These are phyloP conservation scores for Volvariella surrecta DNA, from an alignment of 1,284 basidiomycete species.

Conservation along the genomic window DNA sequence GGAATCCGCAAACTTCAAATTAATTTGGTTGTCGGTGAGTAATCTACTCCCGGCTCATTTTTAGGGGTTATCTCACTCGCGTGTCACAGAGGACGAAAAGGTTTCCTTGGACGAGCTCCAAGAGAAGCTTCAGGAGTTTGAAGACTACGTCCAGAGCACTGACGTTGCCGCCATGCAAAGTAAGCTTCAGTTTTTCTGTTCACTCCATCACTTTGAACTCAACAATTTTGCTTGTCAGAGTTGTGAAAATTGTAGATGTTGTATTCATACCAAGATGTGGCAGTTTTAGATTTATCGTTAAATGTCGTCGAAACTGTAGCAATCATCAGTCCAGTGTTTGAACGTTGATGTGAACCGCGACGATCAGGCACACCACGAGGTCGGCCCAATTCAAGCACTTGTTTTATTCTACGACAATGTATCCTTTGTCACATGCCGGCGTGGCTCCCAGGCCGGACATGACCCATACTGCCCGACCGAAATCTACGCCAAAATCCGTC, in stretches of 20 bases:
- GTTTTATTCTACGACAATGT: too few relatives aligned
- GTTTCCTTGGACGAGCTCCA: constrained; percentile 94
- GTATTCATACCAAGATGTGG: too few relatives aligned
- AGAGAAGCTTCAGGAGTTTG: constrained; percentile 81
- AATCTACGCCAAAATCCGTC: too few relatives aligned
- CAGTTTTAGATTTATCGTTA: too few relatives aligned
- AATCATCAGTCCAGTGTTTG: not conserved
- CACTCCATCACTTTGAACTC: not conserved
- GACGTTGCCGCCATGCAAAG: constrained; percentile 91
- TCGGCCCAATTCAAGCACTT: too few relatives aligned
- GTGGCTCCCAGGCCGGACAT: too few relatives aligned
- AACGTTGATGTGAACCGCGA: not conserved
- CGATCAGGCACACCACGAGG: constrained; percentile 6
- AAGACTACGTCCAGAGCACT: constrained; percentile 94
- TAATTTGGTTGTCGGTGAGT: constrained; percentile 87
- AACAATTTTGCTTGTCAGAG: constrained; percentile 22
- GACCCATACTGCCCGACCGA: too few relatives aligned
- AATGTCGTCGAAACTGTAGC: too few relatives aligned
- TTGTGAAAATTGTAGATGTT: constrained; percentile 20
- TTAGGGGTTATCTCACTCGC: constrained; percentile 9
- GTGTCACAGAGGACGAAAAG: constrained; percentile 79
- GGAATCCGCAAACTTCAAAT: constrained; percentile 75
- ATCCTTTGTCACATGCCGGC: too few relatives aligned
- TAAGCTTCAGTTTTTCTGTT: constrained; percentile 31
- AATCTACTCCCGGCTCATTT: constrained; percentile 1